Conservation (phyloP, 2,329 filamentous ascomycete genomes). For the Bipolaris cookei region DNA sequence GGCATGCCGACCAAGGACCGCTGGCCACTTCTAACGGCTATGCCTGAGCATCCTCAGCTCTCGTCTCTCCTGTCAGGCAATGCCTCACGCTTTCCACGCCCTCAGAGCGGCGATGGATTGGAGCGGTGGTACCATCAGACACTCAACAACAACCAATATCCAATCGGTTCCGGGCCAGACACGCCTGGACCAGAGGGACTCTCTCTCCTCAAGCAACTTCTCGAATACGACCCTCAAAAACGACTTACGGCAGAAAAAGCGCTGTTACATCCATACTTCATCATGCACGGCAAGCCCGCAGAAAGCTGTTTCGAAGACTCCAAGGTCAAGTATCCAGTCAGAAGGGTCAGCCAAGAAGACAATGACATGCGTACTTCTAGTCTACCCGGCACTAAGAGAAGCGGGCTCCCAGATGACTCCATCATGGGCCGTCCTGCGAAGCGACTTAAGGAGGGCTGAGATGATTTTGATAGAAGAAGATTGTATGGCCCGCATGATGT, state of each 20-base stretch:
- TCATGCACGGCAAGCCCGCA: constrained; percentile 64
- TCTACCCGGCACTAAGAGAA: constrained; percentile 88
- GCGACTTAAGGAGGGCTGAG: constrained; percentile 58
- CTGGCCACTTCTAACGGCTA: constrained; percentile 83
- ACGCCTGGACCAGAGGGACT: constrained; percentile 70
- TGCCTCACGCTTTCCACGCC: constrained; percentile 56
- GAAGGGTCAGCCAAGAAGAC: constrained; percentile 90
- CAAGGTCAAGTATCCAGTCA: constrained; percentile 85
- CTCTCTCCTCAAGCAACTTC: constrained; percentile 77
- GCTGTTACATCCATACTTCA: constrained; percentile 90
- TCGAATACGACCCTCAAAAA: constrained; percentile 92
- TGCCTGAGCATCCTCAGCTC: constrained; percentile 85
- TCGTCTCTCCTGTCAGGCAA: constrained; percentile 56
- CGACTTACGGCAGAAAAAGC: constrained; percentile 87
- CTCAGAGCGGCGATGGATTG: constrained; percentile 58
- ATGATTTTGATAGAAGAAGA: neutral
- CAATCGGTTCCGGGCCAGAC: constrained; percentile 44
- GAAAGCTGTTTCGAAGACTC: constrained; percentile 90
- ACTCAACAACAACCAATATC: constrained; percentile 56
- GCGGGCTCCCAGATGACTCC: constrained; percentile 81
- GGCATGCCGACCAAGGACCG: constrained; percentile 86
- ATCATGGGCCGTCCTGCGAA: constrained; percentile 64
- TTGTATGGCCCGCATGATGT: neutral
- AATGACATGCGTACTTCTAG: constrained; percentile 93
- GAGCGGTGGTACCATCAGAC: constrained; percentile 69